Percentiles rank a stretch among this genome's conserved stretches.
Conservation (phyloP, 2,329 filamentous ascomycete species). For the Phyllosticta citribraziliensis region DNA sequence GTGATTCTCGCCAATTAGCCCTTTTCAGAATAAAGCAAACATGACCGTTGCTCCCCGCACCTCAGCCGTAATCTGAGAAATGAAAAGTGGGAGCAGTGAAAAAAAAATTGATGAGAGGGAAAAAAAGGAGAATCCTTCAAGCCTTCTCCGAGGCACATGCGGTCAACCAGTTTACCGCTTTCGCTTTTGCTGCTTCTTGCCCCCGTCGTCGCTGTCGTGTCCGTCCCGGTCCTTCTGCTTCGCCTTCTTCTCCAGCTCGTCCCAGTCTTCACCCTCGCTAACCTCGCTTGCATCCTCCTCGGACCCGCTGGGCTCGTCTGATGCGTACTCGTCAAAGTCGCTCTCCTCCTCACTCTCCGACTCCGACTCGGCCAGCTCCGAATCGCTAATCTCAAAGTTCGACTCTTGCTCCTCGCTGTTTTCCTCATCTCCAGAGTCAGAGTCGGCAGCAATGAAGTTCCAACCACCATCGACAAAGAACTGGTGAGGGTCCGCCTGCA, state of each 20-base stretch:
- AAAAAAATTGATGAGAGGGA: not conserved
- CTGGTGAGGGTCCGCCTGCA: conserved; percentile 82
- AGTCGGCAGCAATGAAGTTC: conserved; percentile 82
- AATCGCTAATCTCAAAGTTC: conserved; percentile 83
- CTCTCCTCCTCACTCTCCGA: conserved; percentile 81
- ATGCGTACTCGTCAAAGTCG: conserved; percentile 86
- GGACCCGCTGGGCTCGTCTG: conserved; percentile 56
- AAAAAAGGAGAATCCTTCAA: not conserved
- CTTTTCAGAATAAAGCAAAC: not conserved
- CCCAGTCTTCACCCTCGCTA: conserved; percentile 77
- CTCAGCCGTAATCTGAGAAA: not conserved
- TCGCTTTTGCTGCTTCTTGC: conserved; percentile 73
- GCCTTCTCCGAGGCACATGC: not conserved
- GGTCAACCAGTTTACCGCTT: conserved; percentile 47
- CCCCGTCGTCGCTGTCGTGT: conserved; percentile 47
- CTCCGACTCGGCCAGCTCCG: conserved; percentile 62
- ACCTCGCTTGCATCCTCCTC: conserved; percentile 53
- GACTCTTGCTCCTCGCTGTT: conserved; percentile 81
- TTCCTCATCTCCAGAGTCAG: conserved; percentile 69
- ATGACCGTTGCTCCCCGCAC: not conserved
- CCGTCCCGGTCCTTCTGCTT: conserved; percentile 52
- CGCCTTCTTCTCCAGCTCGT: conserved; percentile 84
- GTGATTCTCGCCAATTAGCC: not conserved
- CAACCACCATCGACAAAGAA: conserved; percentile 96
- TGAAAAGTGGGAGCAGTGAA: conserved; percentile 10